These are phyloP conservation scores for Immersiella caudata DNA, from an alignment of 495 filamentous ascomycete species.

Conservation along the genomic window DNA sequence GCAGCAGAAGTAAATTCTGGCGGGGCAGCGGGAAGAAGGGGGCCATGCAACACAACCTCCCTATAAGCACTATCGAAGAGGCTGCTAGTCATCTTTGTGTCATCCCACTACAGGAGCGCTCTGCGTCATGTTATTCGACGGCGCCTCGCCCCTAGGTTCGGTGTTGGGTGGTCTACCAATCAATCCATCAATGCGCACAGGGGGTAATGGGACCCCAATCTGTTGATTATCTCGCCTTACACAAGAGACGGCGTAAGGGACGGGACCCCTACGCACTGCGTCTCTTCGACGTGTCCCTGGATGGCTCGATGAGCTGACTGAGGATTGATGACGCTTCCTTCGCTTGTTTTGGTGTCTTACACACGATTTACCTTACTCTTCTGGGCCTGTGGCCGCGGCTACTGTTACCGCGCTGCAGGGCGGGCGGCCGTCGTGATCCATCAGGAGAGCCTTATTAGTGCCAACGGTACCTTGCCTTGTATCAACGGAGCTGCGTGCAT, in stretches of 20 bases:
- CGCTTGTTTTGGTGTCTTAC: neutral
- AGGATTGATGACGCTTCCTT: neutral
- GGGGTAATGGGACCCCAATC: neutral
- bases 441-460: neutral
- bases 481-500: conserved; percentile 1
- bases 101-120: conserved; percentile 16
- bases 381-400: neutral
- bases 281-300: neutral
- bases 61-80: neutral
- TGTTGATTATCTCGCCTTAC: neutral
- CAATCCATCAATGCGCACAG: conserved; percentile 28
- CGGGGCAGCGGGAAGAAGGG: too few relatives aligned
- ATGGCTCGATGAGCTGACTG: neutral
- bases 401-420: neutral
- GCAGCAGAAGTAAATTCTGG: neutral
- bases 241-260: conserved; percentile 2
- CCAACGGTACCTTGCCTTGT: neutral
- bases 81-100: conserved; percentile 13
- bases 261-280: neutral
- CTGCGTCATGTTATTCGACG: conserved; percentile 15
- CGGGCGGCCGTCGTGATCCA: neutral
- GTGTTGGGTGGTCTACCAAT: conserved; percentile 24
- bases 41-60: neutral
- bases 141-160: neutral
- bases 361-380: neutral